Base-by-base conservation (phyloP, 1,139 yeast species). In the Debaryomyces psychrophilus region DNA sequence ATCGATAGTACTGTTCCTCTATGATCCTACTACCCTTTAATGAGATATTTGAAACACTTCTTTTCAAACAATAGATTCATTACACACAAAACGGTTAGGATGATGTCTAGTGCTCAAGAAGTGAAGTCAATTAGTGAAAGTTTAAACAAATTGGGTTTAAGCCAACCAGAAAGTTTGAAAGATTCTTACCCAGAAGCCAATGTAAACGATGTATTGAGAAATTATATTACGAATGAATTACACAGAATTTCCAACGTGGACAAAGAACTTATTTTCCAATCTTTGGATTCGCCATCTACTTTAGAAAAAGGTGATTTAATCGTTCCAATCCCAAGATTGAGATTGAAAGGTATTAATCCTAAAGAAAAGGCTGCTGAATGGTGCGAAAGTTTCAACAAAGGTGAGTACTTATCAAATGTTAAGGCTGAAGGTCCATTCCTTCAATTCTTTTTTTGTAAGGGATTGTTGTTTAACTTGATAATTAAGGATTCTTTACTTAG, bases 301-400 rank as follows among this genome's bases (percentile, higher is more conserved):
- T 70, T 87, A 56, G 97, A 90, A 50, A 87, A 95, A 64, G 99
- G 99, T 60, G 99, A 93, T 67, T 79, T 93, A 61, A 78, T 92
- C 56, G 81, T 93, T 48, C 98, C 99, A 37, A 79, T 93, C 43
- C 99, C 99, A 58, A 83, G 98, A 66, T 80, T 93, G 63, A 83
- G 97, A 71, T 76, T 90, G 57, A 90, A 92, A 71, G 96, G 96
- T 39, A 74, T 82, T 44, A 87, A 87, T 56, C 95, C 95, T 44
- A 87, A 87, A 64, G 90, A 84, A 49, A 76, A 90, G 58, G 98
- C 99, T 26, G 68, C 68, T 44, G 89, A 92, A 63, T 87, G 97
- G 90, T 87, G 96, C 26, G 77, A 67, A 50, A 73, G 76, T 44
- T 83, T 87, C 64, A 82, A 85, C 53, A 74, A 79, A 55, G 90